phyloP scores from a whole-genome alignment of 192 early-diverging fungal species.

The Umbelopsis sp. region DNA sequence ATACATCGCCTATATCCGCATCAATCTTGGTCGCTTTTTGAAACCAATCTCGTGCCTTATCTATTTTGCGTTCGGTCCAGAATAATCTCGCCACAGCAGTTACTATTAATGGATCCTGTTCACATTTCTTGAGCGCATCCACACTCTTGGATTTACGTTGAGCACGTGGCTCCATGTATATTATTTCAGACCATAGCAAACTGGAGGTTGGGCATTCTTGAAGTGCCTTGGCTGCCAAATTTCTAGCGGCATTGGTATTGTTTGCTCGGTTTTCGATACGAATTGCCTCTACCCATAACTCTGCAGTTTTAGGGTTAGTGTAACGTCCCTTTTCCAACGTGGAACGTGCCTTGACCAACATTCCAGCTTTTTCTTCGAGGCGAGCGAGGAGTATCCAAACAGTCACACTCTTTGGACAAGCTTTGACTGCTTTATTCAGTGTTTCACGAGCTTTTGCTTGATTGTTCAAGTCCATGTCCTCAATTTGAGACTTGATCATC shows the following conservation, averaged over 20 bases:
- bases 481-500: slow-evolving; percentile 90
- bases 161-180: slow-evolving; percentile 82
- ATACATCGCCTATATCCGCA: slow-evolving; percentile 88
- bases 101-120: slow-evolving; percentile 81
- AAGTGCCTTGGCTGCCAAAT: slow-evolving; percentile 84
- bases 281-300: slow-evolving; percentile 88
- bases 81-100: slow-evolving; percentile 87
- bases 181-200: slow-evolving; percentile 84
- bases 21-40: slow-evolving; percentile 78
- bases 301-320: slow-evolving; percentile 76
- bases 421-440: slow-evolving; percentile 71
- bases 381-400: slow-evolving; percentile 84
- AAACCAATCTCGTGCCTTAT: slow-evolving; percentile 96
- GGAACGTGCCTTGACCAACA: slow-evolving; percentile 75
- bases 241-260: slow-evolving; percentile 68
- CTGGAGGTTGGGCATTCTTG: slow-evolving; percentile 93
- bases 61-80: slow-evolving; percentile 90
- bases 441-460: slow-evolving; percentile 69
- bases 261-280: slow-evolving; percentile 77
- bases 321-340: slow-evolving; percentile 86
- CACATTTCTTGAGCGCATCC: slow-evolving; percentile 92
- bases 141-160: slow-evolving; percentile 85
- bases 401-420: slow-evolving; percentile 71
- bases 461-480: slow-evolving; percentile 60
- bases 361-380: slow-evolving; percentile 73